phyloP scores from a whole-genome alignment of 768 basidiomycete species.

The Tulasnella sp. region DNA sequence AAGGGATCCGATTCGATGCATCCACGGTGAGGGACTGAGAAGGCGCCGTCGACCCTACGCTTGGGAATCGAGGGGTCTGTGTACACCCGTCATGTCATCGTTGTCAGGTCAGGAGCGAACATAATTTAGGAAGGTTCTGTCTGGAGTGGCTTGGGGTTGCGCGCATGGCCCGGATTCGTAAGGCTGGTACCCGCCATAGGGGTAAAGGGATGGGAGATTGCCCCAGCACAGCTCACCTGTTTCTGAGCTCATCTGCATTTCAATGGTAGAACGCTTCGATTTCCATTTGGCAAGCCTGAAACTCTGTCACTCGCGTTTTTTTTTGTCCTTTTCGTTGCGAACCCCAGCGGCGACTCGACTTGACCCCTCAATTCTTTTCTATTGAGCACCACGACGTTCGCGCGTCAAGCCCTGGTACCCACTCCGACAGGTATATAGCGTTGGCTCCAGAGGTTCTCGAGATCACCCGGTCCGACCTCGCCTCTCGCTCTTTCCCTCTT shows the following conservation, averaged over 20 bases:
- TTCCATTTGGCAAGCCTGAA: slow-evolving; percentile 5
- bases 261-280: slow-evolving; percentile 2
- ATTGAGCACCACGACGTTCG: background rate
- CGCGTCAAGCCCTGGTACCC: background rate
- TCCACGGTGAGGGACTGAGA: slow-evolving; percentile 1
- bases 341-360: background rate
- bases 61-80: background rate
- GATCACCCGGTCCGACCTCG: background rate
- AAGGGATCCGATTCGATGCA: background rate
- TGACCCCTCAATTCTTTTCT: background rate
- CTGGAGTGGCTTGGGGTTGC: background rate
- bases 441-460: background rate
- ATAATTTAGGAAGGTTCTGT: background rate
- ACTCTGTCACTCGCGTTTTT: background rate
- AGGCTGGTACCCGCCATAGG: background rate
- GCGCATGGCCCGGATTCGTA: background rate
- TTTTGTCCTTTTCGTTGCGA: background rate
- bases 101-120: background rate
- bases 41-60: background rate
- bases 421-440: background rate
- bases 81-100: background rate
- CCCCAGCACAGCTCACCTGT: background rate
- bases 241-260: background rate
- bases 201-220: background rate
- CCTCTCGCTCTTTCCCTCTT: background rate